Conservation (phyloP, 306 rosid species). For the Cyclanthera cordifolia region DNA sequence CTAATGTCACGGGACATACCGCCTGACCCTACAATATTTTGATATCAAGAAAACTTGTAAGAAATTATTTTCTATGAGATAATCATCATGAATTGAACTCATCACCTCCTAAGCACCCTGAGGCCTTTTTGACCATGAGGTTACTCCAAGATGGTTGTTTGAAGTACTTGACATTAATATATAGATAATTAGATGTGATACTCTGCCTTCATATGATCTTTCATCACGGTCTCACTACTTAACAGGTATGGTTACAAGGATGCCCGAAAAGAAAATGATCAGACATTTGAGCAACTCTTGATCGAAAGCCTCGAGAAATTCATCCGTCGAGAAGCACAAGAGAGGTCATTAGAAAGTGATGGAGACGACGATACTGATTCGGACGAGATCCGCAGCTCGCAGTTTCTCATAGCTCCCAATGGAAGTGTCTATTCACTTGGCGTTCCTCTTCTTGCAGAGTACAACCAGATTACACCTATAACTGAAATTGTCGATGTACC, state of each 20-base stretch:
- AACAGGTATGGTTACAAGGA: constrained; percentile 90
- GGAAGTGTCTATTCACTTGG: constrained; percentile 88
- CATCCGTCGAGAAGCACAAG: constrained; percentile 89
- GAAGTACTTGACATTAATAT: too few species aligned
- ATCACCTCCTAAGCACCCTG: too few species aligned
- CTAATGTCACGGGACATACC: too few species aligned
- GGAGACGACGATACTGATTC: constrained; percentile 63
- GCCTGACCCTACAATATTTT: too few species aligned
- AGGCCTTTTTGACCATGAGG: too few species aligned
- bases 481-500: constrained; percentile 49
- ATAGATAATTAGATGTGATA: neutral
- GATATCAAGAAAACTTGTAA: too few species aligned
- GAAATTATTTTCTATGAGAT: too few species aligned
- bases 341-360: constrained; percentile 75
- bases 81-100: too few species aligned
- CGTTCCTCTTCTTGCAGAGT: constrained; percentile 67
- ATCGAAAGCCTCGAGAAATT: constrained; percentile 94
- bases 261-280: constrained; percentile 90
- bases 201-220: neutral
- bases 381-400: constrained; percentile 35
- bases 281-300: constrained; percentile 83
- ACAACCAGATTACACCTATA: constrained; percentile 25
- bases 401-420: constrained; percentile 74
- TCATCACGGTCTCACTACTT: neutral
- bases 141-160: too few species aligned